phyloP scores from a whole-genome alignment of 495 filamentous ascomycete species.

The Hypomontagnella submonticulosa region DNA sequence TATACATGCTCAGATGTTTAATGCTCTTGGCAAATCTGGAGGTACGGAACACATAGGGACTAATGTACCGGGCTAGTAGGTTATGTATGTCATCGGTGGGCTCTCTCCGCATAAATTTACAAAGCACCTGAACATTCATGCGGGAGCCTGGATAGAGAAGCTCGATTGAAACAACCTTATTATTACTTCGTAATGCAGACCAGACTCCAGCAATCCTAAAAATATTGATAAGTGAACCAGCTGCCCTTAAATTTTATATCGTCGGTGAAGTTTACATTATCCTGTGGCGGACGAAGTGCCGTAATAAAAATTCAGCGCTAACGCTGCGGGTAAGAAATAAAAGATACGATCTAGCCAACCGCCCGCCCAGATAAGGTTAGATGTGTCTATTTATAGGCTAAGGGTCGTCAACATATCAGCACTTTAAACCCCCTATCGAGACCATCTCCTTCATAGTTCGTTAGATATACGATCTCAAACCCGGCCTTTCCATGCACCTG shows the following conservation, averaged over 20 bases:
- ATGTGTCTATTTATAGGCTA: conserved; percentile 36
- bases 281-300: background rate
- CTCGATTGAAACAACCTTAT: conserved; percentile 29
- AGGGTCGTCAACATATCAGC: conserved; percentile 17
- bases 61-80: background rate
- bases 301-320: conserved; percentile 10
- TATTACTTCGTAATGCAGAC: conserved; percentile 19
- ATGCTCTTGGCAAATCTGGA: conserved; percentile 20
- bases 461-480: conserved; percentile 7
- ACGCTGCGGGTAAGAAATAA: conserved; percentile 29
- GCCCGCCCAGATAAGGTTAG: conserved; percentile 13
- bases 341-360: conserved; percentile 38
- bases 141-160: background rate
- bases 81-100: conserved; percentile 25
- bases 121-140: background rate
- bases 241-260: background rate
- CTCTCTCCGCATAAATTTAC: conserved; percentile 13
- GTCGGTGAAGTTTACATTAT: background rate
- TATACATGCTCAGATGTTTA: conserved; percentile 1
- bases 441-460: conserved; percentile 3
- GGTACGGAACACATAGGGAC: background rate
- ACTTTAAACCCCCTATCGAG: conserved; percentile 15
- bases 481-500: background rate
- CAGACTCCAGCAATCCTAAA: background rate
- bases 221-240: background rate